Evolutionary conservation across 805 yeast genomes (phyloP).

Genomic region (Yamadazyma tumulicola): DNA sequence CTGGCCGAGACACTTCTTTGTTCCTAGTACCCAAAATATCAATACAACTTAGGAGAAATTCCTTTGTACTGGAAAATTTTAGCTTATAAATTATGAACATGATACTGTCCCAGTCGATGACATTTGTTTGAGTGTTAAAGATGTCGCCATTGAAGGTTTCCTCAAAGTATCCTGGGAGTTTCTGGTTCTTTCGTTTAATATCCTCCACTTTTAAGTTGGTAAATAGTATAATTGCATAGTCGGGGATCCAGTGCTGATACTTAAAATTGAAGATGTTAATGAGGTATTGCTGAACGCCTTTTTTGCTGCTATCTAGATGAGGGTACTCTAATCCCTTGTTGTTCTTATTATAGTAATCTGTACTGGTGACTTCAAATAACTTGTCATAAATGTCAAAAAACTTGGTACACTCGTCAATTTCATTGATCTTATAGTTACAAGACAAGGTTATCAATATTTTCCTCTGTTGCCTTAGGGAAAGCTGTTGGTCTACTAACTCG

Average conservation of each 20-base stretch:
- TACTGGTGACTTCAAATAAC: slow-evolving; percentile 7
- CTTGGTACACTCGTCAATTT: slow-evolving; percentile 6
- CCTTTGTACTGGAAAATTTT: slow-evolving; percentile 2
- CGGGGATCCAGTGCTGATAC: slow-evolving; percentile 6
- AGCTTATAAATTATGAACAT: slow-evolving; percentile 3
- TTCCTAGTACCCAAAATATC: slow-evolving; percentile 3
- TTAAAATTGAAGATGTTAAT: slow-evolving; percentile 8
- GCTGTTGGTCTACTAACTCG: background rate
- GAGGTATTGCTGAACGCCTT: background rate
- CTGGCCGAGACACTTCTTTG: slow-evolving; percentile 3
- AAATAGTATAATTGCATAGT: slow-evolving; percentile 1
- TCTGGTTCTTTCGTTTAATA: background rate
- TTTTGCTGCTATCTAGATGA: background rate
- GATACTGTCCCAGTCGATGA: slow-evolving; percentile 9
- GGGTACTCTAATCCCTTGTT: background rate
- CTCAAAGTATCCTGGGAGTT: background rate
- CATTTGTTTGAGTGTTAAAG: background rate
- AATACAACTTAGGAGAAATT: slow-evolving; percentile 6
- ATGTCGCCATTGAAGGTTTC: background rate
- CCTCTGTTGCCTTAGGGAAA: slow-evolving; percentile 2
- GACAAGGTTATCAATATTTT: slow-evolving; percentile 5
- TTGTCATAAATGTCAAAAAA: slow-evolving; percentile 7
- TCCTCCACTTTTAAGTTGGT: background rate
- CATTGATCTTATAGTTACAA: slow-evolving; percentile 2
- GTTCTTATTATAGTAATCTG: background rate